Percentiles rank a stretch among this genome's conserved stretches.
phyloP scores from a whole-genome alignment of 2,329 filamentous ascomycete genomes.

The Zymoseptoria tritici region DNA sequence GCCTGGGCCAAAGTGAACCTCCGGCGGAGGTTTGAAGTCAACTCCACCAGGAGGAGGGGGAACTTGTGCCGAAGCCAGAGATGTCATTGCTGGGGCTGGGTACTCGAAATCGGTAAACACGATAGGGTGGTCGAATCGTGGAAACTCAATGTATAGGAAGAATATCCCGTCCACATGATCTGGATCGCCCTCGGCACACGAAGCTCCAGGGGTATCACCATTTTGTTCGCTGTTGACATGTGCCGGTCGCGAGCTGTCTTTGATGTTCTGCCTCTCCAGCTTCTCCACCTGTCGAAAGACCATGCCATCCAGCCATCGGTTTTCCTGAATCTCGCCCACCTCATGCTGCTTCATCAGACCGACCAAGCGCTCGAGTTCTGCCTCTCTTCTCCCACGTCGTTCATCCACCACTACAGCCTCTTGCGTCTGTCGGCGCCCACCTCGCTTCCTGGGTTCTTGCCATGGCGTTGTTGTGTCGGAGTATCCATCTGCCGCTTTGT shows the following conservation, averaged over 20 bases:
- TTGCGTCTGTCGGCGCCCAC: constrained; percentile 41
- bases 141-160: constrained; percentile 81
- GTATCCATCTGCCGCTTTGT: constrained; percentile 77
- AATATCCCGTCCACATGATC: constrained; percentile 58
- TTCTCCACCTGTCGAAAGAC: constrained; percentile 88
- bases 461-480: constrained; percentile 74
- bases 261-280: constrained; percentile 35
- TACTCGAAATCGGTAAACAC: constrained; percentile 96
- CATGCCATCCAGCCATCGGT: constrained; percentile 92
- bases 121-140: constrained; percentile 89
- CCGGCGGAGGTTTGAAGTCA: constrained; percentile 70
- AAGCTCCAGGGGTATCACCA: constrained; percentile 3
- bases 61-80: constrained; percentile 45
- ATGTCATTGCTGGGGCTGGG: constrained; percentile 71
- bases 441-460: constrained; percentile 48
- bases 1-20: constrained; percentile 83
- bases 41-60: constrained; percentile 57
- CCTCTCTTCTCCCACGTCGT: constrained; percentile 33
- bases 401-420: constrained; percentile 52
- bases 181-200: constrained; percentile 32
- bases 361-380: constrained; percentile 84
- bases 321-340: constrained; percentile 87
- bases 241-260: constrained; percentile 27
- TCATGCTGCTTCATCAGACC: constrained; percentile 94
- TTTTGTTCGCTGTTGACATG: constrained; percentile 5